Evolutionary conservation across 2,329 filamentous ascomycete species (phyloP).

Genomic region (Elsinoe fawcettii): DNA sequence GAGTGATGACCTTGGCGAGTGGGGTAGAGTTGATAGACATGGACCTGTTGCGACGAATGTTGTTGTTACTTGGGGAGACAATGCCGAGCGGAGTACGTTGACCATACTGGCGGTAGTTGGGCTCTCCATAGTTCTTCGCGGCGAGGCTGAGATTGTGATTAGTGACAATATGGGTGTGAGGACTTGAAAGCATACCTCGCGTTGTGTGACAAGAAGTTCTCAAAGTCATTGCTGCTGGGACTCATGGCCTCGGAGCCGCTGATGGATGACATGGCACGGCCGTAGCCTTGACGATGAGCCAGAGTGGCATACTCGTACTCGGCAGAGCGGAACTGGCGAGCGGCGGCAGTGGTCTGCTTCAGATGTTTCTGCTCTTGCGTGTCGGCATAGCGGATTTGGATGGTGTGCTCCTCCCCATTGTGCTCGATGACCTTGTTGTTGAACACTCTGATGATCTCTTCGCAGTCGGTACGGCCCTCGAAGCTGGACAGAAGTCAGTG

Average conservation of each 20-base stretch:
- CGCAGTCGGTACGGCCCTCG: constrained; percentile 78
- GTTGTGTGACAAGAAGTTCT: constrained; percentile 29
- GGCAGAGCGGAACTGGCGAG: constrained; percentile 89
- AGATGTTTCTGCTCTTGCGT: constrained; percentile 94
- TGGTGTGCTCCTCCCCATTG: constrained; percentile 66
- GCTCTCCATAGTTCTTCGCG: constrained; percentile 30
- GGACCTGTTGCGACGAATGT: constrained; percentile 19
- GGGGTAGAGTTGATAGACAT: constrained; percentile 18
- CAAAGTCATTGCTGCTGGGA: constrained; percentile 29
- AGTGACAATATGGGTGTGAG: background rate
- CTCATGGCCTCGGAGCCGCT: constrained; percentile 20
- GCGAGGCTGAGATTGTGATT: constrained; percentile 21
- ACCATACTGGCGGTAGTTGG: constrained; percentile 22
- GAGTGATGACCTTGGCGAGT: constrained; percentile 7
- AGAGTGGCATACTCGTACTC: constrained; percentile 57
- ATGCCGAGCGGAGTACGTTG: constrained; percentile 21
- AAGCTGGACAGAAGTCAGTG: constrained; percentile 53
- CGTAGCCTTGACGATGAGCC: constrained; percentile 19
- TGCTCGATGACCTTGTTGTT: constrained; percentile 58
- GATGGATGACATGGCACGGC: background rate
- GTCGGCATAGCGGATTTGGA: constrained; percentile 93
- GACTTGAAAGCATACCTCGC: constrained; percentile 19
- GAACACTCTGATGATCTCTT: constrained; percentile 78
- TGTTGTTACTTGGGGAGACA: constrained; percentile 24
- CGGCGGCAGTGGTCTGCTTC: constrained; percentile 91